A percentile compares a stretch with the other conserved stretches of the same genome.
phyloP scores from a whole-genome alignment of 495 filamentous ascomycete genomes.

The Talaromyces borbonicus region DNA sequence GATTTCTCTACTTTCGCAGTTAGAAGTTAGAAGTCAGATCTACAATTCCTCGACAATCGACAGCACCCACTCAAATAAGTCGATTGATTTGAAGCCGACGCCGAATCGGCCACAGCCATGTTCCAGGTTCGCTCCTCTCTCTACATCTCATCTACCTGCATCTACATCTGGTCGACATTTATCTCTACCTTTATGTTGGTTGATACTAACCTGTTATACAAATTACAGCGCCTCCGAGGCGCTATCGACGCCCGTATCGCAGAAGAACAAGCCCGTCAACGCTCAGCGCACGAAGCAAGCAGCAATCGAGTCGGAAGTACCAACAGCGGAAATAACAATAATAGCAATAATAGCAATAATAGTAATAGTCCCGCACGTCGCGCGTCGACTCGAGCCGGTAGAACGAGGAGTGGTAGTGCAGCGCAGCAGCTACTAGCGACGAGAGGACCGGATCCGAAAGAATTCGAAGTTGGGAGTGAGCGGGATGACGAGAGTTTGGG shows the following conservation, averaged over 20 bases:
- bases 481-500: conserved; percentile 50
- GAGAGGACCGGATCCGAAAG: conserved; percentile 64
- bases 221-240: conserved; percentile 79
- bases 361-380: no score
- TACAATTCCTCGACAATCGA: no score
- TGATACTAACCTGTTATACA: no score
- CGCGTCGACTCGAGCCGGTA: conserved; percentile 30
- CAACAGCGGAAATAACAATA: no score
- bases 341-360: no score
- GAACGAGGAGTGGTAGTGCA: conserved; percentile 35
- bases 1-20: no score
- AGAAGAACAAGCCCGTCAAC: conserved; percentile 78
- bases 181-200: no score
- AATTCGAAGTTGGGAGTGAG: conserved; percentile 78
- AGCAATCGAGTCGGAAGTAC: no score
- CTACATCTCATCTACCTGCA: neutral
- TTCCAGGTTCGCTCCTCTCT: conserved; percentile 30
- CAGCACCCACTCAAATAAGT: no score
- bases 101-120: conserved; percentile 28
- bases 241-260: conserved; percentile 79
- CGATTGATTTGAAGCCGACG: no score
- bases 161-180: neutral
- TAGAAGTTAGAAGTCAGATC: no score
- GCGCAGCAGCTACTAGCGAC: conserved; percentile 10
- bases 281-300: conserved; percentile 39